Evolutionary conservation across 1,284 basidiomycete species (phyloP), one percentile per base, ranked within the genome.

Genomic region (Ustilago trichophora): DNA sequence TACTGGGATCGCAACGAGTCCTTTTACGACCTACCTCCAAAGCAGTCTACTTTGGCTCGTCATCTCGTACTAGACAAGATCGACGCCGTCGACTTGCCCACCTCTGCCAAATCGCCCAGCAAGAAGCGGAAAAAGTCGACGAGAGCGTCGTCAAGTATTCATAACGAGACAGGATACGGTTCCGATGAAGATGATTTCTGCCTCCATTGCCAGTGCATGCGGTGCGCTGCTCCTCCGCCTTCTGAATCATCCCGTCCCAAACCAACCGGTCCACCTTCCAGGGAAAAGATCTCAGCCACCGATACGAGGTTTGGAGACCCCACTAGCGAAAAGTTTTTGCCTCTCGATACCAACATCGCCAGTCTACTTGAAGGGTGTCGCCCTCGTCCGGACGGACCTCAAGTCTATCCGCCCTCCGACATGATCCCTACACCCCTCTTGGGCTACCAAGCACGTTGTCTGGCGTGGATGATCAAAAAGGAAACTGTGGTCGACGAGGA

Each of bases 281-380:
- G 63, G 1, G 45, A 46, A 13, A 27, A 52, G 31, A 34, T 67
- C 21, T 34, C 51, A 16, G 41, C 33, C 15, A 35, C 36, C 7
- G 64, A 67, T 34, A 13, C 45, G 25, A 57, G 45, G 33, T 44
- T 67, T 10, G 64, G 64, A 15, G 64, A 67, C 24, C 16, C 49
- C 32, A 33, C 27, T 1, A 52, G 34, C 10, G 48, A 50, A n/a
- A 49, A 38, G 4, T 49, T 48, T 18, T 19, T 70, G 35, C 67
- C 67, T 18, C 62, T 65, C 15, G 67, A 70, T 25, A 50, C 49
- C 32, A 70, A 65, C 35, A 41, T 70, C 15, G 62, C 60, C 3
- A 70, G 62, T 38, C 54, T 70, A 12, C 62, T 70, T 26, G 67
- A 70, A 26, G 58, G 54, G 19, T 70, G 67, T 22, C 67, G 67